A percentile compares a stretch with the other conserved stretches of the same genome.
Conservation (phyloP, 805 yeast species). For the Suhomyces faveliae region DNA sequence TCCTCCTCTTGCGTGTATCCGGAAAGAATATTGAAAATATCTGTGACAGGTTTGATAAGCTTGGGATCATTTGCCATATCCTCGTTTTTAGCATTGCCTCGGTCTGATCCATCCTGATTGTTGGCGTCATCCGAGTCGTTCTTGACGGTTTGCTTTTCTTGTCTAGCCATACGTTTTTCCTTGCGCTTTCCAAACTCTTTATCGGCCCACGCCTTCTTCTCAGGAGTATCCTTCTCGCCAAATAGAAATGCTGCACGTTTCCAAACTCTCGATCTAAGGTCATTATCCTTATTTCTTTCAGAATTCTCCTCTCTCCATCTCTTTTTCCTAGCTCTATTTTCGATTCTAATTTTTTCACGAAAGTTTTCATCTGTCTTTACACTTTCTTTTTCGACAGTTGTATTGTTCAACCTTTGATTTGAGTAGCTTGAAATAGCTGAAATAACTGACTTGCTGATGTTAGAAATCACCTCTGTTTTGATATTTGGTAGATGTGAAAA, state of each 20-base stretch:
- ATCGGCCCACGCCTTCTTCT: conserved; percentile 67
- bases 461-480: conserved; percentile 7
- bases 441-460: conserved; percentile 10
- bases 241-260: conserved; percentile 67
- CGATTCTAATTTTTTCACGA: conserved; percentile 59
- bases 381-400: conserved; percentile 22
- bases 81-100: conserved; percentile 14
- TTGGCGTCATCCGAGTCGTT: conserved; percentile 18
- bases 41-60: conserved; percentile 28
- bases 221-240: conserved; percentile 57
- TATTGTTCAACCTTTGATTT: conserved; percentile 13
- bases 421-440: conserved; percentile 10
- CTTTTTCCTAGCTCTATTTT: conserved; percentile 75
- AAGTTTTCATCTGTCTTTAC: conserved; percentile 34
- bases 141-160: conserved; percentile 13
- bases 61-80: conserved; percentile 22
- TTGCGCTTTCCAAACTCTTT: conserved; percentile 67
- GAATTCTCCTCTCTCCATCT: conserved; percentile 81
- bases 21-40: conserved; percentile 35
- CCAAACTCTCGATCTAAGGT: conserved; percentile 72
- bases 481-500: not conserved
- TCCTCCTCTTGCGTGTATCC: conserved; percentile 33
- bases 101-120: conserved; percentile 3
- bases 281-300: conserved; percentile 83
- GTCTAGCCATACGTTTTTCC: conserved; percentile 47